These are phyloP conservation scores for Tagetes erecta DNA, from an alignment of 129 eudicot genomes.

Conservation along the genomic window DNA sequence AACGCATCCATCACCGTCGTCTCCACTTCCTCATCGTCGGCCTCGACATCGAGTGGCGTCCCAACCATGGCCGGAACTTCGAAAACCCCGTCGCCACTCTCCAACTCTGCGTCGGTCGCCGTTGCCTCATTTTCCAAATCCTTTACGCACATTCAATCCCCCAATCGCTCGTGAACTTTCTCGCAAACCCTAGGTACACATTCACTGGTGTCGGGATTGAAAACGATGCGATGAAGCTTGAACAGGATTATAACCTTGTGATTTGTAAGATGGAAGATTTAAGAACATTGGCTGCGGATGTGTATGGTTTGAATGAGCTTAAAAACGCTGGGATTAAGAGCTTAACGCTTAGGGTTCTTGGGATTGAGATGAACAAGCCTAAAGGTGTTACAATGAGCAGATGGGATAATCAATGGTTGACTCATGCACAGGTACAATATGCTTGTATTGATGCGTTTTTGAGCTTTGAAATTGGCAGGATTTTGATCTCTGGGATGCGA, in stretches of 20 bases:
- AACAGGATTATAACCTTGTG: conserved; percentile 25
- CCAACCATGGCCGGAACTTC: neutral
- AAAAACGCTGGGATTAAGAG: conserved; percentile 42
- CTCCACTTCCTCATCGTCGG: conserved; percentile 33
- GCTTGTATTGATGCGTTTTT: conserved; percentile 73
- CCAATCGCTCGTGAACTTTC: conserved; percentile 20
- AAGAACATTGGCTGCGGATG: conserved; percentile 40
- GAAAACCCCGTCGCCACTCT: conserved; percentile 32
- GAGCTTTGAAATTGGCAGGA: conserved; percentile 53
- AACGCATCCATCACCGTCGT: conserved; percentile 14
- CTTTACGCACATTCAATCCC: neutral
- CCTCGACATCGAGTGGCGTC: conserved; percentile 43
- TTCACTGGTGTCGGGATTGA: conserved; percentile 42
- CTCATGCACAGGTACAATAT: conserved; percentile 48
- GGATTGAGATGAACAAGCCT: conserved; percentile 49
- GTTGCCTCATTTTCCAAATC: conserved; percentile 26
- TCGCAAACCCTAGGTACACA: conserved; percentile 5
- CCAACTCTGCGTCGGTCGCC: conserved; percentile 26
- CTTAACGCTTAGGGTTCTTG: conserved; percentile 40
- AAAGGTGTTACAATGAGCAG: conserved; percentile 45
- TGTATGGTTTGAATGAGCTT: conserved; percentile 20
- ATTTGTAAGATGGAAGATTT: conserved; percentile 34
- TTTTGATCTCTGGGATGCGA: too few species aligned
- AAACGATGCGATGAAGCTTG: conserved; percentile 35
- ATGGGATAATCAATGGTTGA: conserved; percentile 54